Percentiles rank a stretch among this genome's conserved stretches.
phyloP scores from a whole-genome alignment of 768 basidiomycete genomes.

The Omphalotus guepiniiformis region DNA sequence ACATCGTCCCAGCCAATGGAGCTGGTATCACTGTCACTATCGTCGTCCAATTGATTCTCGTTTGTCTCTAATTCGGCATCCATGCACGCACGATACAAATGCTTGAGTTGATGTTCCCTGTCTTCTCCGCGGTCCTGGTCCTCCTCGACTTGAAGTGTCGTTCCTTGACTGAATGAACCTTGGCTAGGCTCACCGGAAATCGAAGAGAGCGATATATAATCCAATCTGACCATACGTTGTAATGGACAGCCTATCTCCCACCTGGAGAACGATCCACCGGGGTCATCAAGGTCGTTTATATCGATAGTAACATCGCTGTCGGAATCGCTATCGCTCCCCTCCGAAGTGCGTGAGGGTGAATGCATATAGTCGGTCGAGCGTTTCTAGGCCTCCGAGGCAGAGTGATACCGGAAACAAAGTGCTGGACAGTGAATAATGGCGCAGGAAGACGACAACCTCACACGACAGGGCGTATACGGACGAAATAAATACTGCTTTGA shows the following conservation, averaged over 20 bases:
- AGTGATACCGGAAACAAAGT: no score
- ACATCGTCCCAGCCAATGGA: constrained; percentile 6
- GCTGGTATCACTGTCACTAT: constrained; percentile 5
- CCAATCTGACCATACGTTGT: constrained; percentile 4
- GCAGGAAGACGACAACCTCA: no score
- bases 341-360: no score
- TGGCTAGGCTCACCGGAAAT: neutral
- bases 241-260: constrained; percentile 4
- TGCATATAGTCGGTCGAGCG: no score
- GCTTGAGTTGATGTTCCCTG: neutral
- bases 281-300: neutral
- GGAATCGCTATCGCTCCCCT: neutral
- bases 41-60: neutral
- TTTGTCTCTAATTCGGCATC: constrained; percentile 26
- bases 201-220: neutral
- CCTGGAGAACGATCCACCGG: neutral
- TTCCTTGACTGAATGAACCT: no score
- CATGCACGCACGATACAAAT: constrained; percentile 26
- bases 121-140: neutral
- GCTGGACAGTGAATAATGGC: no score
- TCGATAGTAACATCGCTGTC: constrained; percentile 8
- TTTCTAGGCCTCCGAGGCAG: no score
- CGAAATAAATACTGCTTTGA: no score
- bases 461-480: no score
- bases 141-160: neutral